Conservation (phyloP, 2,329 filamentous ascomycete genomes). For the Bisporella sp. region DNA sequence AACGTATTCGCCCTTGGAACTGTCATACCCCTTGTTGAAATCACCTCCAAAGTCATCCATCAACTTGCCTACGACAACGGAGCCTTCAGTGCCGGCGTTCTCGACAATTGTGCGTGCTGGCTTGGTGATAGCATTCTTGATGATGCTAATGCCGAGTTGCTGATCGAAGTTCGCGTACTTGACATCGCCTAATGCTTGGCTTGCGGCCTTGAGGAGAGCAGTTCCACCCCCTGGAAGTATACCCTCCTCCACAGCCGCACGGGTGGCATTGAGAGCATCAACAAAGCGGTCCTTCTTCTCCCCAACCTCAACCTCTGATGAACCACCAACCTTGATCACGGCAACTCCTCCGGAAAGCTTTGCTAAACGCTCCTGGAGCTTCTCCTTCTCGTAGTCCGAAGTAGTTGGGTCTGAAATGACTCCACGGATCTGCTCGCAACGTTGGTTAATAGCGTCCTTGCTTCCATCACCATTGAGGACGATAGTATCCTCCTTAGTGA, state of each 20-base stretch:
- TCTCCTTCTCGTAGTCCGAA: slow-evolving; percentile 99
- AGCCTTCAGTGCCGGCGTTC: slow-evolving; percentile 94
- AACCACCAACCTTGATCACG: slow-evolving; percentile 97
- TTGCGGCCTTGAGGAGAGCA: slow-evolving; percentile 92
- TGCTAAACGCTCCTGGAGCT: slow-evolving; percentile 98
- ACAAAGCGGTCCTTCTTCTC: slow-evolving; percentile 99
- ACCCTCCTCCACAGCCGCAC: slow-evolving; percentile 96
- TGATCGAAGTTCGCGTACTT: slow-evolving; percentile 97
- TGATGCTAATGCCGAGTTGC: slow-evolving; percentile 93
- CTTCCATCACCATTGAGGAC: slow-evolving; percentile 92
- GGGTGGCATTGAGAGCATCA: slow-evolving; percentile 95
- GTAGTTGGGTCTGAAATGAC: slow-evolving; percentile 91
- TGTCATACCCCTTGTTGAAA: slow-evolving; percentile 99
- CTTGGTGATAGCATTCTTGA: slow-evolving; percentile 96
- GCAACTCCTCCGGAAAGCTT: slow-evolving; percentile 99
- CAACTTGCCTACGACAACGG: slow-evolving; percentile 95
- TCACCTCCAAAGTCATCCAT: slow-evolving; percentile 85
- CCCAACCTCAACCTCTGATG: slow-evolving; percentile 95
- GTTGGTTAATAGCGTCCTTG: slow-evolving; percentile 90
- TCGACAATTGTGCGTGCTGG: slow-evolving; percentile 94
- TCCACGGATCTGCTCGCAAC: slow-evolving; percentile 98
- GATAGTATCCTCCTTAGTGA: slow-evolving; percentile 99
- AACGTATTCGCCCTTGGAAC: slow-evolving; percentile 93
- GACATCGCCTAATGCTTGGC: slow-evolving; percentile 74
- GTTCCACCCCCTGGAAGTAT: slow-evolving; percentile 98